Conservation (phyloP, 257 asterid genomes). For the Primulina huaijiensis region DNA sequence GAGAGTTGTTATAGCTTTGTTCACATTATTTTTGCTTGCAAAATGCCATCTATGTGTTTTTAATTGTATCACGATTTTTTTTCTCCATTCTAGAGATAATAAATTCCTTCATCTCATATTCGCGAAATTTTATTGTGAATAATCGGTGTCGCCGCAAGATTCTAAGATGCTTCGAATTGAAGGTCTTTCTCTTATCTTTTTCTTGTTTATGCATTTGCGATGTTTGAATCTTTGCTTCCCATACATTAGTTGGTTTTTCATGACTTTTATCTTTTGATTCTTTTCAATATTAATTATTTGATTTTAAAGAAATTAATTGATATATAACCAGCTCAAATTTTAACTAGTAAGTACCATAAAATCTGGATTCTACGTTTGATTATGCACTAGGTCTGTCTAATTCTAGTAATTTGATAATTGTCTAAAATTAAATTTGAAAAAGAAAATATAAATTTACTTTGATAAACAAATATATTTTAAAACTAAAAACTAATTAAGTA, state of each 20-base stretch:
- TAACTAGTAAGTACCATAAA: no score
- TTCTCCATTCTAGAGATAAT: neutral
- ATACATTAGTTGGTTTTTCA: no score
- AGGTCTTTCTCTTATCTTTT: constrained; percentile 26
- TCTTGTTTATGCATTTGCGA: neutral
- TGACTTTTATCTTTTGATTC: neutral
- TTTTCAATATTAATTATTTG: no score
- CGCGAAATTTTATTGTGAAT: constrained; percentile 6
- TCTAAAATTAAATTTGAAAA: no score
- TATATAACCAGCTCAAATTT: no score
- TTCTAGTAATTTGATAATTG: no score
- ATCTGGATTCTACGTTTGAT: no score
- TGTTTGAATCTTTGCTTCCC: neutral
- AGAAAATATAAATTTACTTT: no score
- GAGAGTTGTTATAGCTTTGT: constrained; percentile 19
- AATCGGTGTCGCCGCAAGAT: constrained; percentile 1
- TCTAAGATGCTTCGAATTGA: constrained; percentile 15
- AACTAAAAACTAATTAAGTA: no score
- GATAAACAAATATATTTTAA: no score
- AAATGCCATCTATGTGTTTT: constrained; percentile 16
- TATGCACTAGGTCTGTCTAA: no score
- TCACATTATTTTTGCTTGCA: constrained; percentile 23
- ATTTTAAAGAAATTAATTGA: no score
- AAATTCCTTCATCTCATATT: neutral
- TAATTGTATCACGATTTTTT: constrained; percentile 17